Percentiles rank a stretch among this genome's conserved stretches.
phyloP scores from a whole-genome alignment of 2,329 filamentous ascomycete genomes.

The Microascus cirrosus region DNA sequence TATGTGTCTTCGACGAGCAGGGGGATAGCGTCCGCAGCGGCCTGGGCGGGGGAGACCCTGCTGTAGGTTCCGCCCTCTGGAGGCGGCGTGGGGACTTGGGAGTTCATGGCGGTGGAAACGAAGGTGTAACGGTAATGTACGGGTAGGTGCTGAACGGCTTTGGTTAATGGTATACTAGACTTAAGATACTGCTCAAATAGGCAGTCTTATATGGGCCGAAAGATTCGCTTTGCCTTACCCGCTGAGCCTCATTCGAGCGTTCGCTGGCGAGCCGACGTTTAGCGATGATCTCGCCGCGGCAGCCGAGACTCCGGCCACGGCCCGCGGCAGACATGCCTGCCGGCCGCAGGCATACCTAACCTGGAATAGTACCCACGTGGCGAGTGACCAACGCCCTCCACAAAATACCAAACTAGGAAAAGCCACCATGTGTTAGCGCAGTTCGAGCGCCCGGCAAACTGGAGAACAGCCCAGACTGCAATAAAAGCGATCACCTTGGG shows the following conservation, averaged over 20 bases:
- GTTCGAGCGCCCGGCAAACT: background rate
- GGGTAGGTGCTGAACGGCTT: background rate
- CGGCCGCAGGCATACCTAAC: background rate
- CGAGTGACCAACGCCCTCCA: background rate
- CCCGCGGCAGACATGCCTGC: background rate
- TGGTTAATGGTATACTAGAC: background rate
- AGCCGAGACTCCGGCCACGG: background rate
- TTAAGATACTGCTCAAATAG: background rate
- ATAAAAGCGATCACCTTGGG: background rate
- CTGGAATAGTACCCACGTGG: background rate
- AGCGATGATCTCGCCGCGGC: background rate
- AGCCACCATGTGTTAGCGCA: background rate
- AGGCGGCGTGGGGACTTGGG: conserved; percentile 10
- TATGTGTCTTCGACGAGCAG: conserved; percentile 22
- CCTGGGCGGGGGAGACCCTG: conserved; percentile 15
- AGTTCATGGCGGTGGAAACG: background rate
- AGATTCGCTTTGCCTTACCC: background rate
- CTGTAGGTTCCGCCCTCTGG: conserved; percentile 15
- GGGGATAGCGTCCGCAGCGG: conserved; percentile 23
- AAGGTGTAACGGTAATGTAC: background rate
- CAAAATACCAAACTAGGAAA: background rate
- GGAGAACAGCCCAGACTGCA: background rate
- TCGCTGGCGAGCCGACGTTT: background rate
- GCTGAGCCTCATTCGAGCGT: background rate
- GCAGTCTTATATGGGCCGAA: background rate